Conservation (phyloP, 768 basidiomycete genomes). For the Suillus hirtellus region DNA sequence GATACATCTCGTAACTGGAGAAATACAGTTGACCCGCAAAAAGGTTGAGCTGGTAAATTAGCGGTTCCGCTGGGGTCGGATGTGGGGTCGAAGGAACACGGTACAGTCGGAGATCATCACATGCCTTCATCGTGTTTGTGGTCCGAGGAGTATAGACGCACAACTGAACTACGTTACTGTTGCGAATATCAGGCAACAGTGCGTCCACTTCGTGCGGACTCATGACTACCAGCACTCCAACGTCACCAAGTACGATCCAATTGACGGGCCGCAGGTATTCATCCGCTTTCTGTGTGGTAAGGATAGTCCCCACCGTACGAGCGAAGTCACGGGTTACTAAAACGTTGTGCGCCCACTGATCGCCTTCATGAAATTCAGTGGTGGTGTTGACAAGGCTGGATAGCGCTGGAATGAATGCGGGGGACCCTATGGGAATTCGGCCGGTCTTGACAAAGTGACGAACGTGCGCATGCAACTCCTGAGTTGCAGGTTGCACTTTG, state of each 20-base stretch:
- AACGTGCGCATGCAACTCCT: constrained; percentile 26
- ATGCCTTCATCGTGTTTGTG: constrained; percentile 33
- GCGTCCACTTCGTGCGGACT: constrained; percentile 44
- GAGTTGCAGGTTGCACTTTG: constrained; percentile 22
- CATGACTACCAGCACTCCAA: constrained; percentile 33
- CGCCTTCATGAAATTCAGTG: constrained; percentile 19
- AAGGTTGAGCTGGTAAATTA: constrained; percentile 28
- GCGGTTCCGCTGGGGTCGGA: neutral
- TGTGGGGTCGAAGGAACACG: constrained; percentile 8
- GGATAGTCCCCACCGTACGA: constrained; percentile 11
- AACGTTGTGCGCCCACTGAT: constrained; percentile 22
- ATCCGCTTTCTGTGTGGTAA: constrained; percentile 11
- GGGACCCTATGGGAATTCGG: constrained; percentile 17
- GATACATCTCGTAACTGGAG: constrained; percentile 28
- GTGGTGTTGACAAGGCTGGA: constrained; percentile 15
- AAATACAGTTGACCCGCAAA: constrained; percentile 37
- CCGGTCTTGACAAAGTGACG: constrained; percentile 32
- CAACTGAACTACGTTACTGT: constrained; percentile 35
- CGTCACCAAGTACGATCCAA: constrained; percentile 27
- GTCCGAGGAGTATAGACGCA: constrained; percentile 45
- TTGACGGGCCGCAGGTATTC: constrained; percentile 31
- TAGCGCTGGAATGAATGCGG: constrained; percentile 23
- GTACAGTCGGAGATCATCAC: constrained; percentile 34
- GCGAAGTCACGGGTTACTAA: constrained; percentile 23
- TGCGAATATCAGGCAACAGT: constrained; percentile 38